Base-by-base conservation (phyloP, 2,329 filamentous ascomycete genomes). In the Fusarium nygamai region DNA sequence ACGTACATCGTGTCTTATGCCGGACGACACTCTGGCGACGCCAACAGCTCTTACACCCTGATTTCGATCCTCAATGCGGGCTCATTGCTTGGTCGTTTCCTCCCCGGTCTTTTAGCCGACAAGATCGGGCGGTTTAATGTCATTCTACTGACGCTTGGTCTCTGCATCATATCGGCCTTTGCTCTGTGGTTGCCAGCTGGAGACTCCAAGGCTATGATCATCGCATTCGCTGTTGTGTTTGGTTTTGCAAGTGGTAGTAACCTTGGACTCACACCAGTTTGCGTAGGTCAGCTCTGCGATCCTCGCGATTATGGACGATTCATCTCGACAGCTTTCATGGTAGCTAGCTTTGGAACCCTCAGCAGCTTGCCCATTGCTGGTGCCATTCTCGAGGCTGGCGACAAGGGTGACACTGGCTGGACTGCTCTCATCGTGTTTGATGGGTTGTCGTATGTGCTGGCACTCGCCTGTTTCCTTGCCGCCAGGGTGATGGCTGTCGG, bases 1-100 rank as follows among this genome's bases (percentile, higher is more conserved):
- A 92, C 92, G 5, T 96, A 94, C 79, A 89, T 96, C 29, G 91
- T 91, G 10, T 92, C 91, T 3, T 96, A 94, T 78, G 91, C 92
- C 1, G 84, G 91, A 3, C 82, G 84, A 22, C 64, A 71, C 20
- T 78, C 76, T 41, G 72, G 73, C 19, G 43, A 61, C 5, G 65
- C 67, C 10, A 69, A 72, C 20, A 69, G 79, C 29, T 78, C 77
- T n/a, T 96, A 94, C 80, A 91, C 94, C 69, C 86, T 96, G 34
- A 86, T 97, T n/a, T 91, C 94, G 2, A 89, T 96, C 66, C 88
- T 97, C 78, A 97, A 96, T 79, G 93, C 90, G 2, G 93, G 92
- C 17, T 94, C 92, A 1, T 91, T 93, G 60, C 84, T 96, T 13
- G 95, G 95, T 7, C 90, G 95, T 29, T 93, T 91, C 82, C 85